Percentiles rank a stretch among this genome's conserved stretches.
Conservation (phyloP, 345 rosid species). For the Reutealis trisperma region DNA sequence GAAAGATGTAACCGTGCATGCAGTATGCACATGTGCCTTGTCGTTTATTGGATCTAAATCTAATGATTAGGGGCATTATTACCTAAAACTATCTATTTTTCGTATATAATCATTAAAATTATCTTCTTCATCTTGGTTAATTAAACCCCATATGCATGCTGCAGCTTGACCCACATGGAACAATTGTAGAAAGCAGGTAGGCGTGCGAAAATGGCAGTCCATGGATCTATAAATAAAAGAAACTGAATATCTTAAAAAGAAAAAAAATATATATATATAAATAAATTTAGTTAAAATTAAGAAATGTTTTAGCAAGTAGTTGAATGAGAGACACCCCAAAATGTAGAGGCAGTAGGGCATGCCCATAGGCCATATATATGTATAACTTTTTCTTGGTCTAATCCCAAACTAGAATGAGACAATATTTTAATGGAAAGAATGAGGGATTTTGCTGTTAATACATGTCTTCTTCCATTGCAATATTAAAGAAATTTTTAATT, state of each 20-base stretch:
- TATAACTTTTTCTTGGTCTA: background rate
- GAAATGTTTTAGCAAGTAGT: background rate
- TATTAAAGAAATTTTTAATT: background rate
- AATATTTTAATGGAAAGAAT: background rate
- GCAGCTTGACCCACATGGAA: background rate
- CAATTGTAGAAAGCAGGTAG: constrained; percentile 10
- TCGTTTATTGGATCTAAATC: background rate
- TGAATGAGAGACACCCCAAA: background rate
- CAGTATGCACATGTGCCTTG: background rate
- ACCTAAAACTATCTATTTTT: background rate
- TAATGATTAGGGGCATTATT: constrained; percentile 22
- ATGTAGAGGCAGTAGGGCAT: background rate
- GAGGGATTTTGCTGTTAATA: background rate
- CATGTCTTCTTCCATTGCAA: background rate
- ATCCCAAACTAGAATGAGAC: background rate
- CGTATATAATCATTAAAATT: background rate
- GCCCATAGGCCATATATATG: background rate
- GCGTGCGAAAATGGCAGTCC: constrained; percentile 8
- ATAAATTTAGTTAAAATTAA: background rate
- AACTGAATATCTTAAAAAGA: background rate
- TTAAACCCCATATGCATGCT: background rate
- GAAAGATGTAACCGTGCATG: background rate
- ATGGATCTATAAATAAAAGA: background rate
- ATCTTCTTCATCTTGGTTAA: background rate
- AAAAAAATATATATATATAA: background rate